Conservation (phyloP, 2,329 filamentous ascomycete genomes). For the Cordyceps pruinosa region DNA sequence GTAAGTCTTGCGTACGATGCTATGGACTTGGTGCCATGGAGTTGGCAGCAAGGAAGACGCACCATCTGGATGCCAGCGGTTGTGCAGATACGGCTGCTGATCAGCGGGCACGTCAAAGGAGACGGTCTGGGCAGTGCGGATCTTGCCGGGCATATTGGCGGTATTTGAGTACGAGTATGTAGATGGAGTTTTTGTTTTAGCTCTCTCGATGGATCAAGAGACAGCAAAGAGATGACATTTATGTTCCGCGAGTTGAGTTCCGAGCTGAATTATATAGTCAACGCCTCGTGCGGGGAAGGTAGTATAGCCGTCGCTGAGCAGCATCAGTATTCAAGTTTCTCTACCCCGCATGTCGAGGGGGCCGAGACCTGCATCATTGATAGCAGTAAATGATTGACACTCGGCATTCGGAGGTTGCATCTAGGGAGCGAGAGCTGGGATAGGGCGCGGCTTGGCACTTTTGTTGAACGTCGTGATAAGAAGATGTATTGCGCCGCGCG, state of each 20-base stretch:
- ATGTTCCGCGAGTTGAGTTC: neutral
- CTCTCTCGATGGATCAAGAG: neutral
- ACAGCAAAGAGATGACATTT: neutral
- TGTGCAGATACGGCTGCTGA: slow-evolving; percentile 66
- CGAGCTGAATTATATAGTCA: neutral
- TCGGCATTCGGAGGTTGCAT: slow-evolving; percentile 5
- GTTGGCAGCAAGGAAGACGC: slow-evolving; percentile 22
- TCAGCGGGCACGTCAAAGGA: slow-evolving; percentile 64
- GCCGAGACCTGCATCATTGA: neutral
- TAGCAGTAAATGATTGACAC: neutral
- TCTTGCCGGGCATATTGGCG: slow-evolving; percentile 32
- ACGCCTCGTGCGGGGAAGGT: neutral
- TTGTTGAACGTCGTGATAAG: neutral
- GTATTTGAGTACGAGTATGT: neutral
- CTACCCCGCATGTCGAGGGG: slow-evolving; percentile 1
- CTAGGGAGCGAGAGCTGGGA: neutral
- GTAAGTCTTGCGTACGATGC: neutral
- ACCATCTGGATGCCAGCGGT: slow-evolving; percentile 92
- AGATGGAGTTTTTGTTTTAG: neutral
- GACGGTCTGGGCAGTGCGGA: slow-evolving; percentile 67
- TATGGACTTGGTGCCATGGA: no score
- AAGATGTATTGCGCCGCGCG: neutral
- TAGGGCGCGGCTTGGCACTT: neutral
- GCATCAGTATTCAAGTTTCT: neutral
- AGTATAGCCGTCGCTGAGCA: neutral